A percentile compares a stretch with the other conserved stretches of the same genome.
Evolutionary conservation across 208 protist genomes (phyloP).

Genomic region (Crithidia thermophila): DNA sequence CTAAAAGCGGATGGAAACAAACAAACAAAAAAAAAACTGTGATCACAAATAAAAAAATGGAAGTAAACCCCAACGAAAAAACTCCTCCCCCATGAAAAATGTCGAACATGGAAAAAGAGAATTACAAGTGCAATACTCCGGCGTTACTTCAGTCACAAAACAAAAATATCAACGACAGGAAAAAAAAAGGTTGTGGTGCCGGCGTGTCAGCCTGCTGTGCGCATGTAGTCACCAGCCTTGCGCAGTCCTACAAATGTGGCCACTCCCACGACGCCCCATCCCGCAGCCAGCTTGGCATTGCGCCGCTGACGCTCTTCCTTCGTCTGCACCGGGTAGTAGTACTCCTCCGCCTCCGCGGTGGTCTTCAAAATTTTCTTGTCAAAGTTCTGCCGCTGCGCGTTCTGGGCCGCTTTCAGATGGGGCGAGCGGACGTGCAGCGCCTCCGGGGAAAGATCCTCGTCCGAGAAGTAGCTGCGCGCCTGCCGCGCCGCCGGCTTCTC

Average conservation of each 20-base stretch:
- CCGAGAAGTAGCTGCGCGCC: conserved; percentile 74
- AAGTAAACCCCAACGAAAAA: no score
- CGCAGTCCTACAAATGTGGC: conserved; percentile 15
- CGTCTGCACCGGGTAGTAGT: conserved; percentile 65
- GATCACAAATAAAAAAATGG: no score
- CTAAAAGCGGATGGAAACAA: no score
- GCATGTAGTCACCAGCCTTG: conserved; percentile 37
- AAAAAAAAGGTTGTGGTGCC: conserved; percentile 3
- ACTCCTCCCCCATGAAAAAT: no score
- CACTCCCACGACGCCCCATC: conserved; percentile 15
- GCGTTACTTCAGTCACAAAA: not conserved
- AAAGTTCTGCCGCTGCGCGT: conserved; percentile 47
- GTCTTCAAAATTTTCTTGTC: conserved; percentile 77
- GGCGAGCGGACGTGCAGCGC: conserved; percentile 64
- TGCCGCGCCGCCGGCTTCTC: conserved; percentile 66
- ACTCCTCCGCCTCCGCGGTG: conserved; percentile 57
- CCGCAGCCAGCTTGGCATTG: conserved; percentile 28
- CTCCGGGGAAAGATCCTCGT: conserved; percentile 57
- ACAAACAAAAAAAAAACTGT: no score
- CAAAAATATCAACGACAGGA: not conserved
- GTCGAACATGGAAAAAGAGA: not conserved
- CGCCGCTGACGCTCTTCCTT: conserved; percentile 33
- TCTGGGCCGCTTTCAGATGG: conserved; percentile 72
- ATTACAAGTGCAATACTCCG: not conserved
- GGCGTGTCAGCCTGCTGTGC: conserved; percentile 37